These are phyloP conservation scores for Acer campestre DNA, from an alignment of 345 rosid species.

Conservation along the genomic window DNA sequence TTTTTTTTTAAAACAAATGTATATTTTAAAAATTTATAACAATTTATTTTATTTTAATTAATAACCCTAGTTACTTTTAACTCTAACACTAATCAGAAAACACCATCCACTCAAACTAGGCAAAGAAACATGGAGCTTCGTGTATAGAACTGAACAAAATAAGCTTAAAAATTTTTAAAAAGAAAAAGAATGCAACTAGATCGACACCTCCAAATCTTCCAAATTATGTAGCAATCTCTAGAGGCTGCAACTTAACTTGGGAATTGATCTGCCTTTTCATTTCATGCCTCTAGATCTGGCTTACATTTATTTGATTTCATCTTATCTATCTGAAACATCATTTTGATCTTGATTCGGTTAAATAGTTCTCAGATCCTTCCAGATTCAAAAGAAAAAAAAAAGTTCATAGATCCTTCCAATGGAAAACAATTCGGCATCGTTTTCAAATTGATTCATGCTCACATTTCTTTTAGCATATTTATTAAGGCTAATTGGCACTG, in stretches of 20 bases:
- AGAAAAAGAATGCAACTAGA: conserved; percentile 48
- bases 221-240: conserved; percentile 68
- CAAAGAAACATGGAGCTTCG: not conserved
- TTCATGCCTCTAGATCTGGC: conserved; percentile 8
- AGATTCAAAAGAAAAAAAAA: too few relatives aligned
- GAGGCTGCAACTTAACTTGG: conserved; percentile 92
- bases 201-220: conserved; percentile 51
- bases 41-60: too few relatives aligned
- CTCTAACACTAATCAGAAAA: too few relatives aligned
- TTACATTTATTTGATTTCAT: not conserved
- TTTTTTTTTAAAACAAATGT: too few relatives aligned
- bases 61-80: too few relatives aligned
- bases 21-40: too few relatives aligned
- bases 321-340: not conserved
- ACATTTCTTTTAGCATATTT: not conserved
- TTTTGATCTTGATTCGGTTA: not conserved
- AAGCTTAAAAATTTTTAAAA: not conserved
- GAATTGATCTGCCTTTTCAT: conserved; percentile 60
- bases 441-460: not conserved
- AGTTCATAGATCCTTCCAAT: not conserved
- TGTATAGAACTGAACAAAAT: not conserved
- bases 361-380: not conserved
- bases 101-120: too few relatives aligned
- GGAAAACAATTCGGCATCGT: not conserved
- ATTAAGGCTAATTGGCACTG: too few relatives aligned